Percentiles rank a stretch among this genome's conserved stretches.
Conservation (phyloP, 2,329 filamentous ascomycete genomes). For the Monilinia laxa region DNA sequence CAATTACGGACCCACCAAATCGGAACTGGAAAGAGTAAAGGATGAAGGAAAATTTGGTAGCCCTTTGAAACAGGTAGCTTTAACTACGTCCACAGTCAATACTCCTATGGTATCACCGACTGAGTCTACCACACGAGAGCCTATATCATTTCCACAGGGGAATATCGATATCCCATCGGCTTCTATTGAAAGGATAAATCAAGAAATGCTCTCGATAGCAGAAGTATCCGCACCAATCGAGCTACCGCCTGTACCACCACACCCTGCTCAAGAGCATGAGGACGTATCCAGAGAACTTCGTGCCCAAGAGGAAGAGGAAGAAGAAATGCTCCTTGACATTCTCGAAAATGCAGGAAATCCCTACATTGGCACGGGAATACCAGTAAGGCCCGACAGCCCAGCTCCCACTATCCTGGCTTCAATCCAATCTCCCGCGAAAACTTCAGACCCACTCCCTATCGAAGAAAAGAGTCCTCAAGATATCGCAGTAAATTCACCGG, state of each 20-base stretch:
- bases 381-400: background rate
- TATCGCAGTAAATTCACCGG: background rate
- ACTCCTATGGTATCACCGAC: constrained; percentile 32
- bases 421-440: background rate
- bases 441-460: background rate
- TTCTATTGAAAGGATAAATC: constrained; percentile 24
- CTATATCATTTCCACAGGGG: background rate
- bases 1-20: constrained; percentile 21
- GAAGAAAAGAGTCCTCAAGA: background rate
- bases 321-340: constrained; percentile 37
- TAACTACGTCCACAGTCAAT: constrained; percentile 36
- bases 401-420: background rate
- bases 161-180: background rate
- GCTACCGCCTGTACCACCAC: constrained; percentile 30
- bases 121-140: background rate
- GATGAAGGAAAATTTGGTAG: constrained; percentile 34
- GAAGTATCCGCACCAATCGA: constrained; percentile 24
- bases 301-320: constrained; percentile 34
- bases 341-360: constrained; percentile 29
- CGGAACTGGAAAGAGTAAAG: constrained; percentile 26
- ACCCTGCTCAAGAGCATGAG: constrained; percentile 27
- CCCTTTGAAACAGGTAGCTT: constrained; percentile 37
- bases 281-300: constrained; percentile 23
- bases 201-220: constrained; percentile 29
- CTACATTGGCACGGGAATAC: constrained; percentile 18